A percentile compares a stretch with the other conserved stretches of the same genome.
These are phyloP conservation scores for Hepatocystis sp. DNA, from an alignment of 169 alveolate species.

Conservation along the genomic window DNA sequence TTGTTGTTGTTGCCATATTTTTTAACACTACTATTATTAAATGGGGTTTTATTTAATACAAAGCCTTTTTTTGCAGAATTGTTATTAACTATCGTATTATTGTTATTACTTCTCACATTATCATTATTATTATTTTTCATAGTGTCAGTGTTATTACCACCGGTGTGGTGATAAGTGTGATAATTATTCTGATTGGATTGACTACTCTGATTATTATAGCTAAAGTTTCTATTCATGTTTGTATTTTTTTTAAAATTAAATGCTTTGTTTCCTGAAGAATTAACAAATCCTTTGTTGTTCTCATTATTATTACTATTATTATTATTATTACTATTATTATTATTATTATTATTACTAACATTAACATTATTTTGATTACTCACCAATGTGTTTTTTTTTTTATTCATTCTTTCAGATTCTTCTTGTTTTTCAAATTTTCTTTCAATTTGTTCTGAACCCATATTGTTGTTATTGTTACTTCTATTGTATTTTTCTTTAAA, in stretches of 20 bases:
- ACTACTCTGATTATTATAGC: slow-evolving; percentile 5
- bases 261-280: slow-evolving; percentile 27
- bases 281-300: background rate
- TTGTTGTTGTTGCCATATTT: slow-evolving; percentile 8
- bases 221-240: slow-evolving; percentile 25
- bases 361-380: too few species aligned
- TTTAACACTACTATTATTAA: slow-evolving; percentile 5
- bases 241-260: slow-evolving; percentile 26
- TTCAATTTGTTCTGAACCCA: background rate
- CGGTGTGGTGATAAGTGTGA: background rate
- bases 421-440: background rate
- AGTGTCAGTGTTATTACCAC: slow-evolving; percentile 3
- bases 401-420: slow-evolving; percentile 12
- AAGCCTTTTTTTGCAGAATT: too few species aligned
- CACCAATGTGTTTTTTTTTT: background rate
- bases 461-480: background rate
- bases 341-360: too few species aligned
- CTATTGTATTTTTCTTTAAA: slow-evolving; percentile 5
- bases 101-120: background rate
- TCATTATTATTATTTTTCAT: slow-evolving; percentile 6
- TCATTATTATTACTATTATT: background rate
- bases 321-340: too few species aligned
- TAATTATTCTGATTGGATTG: slow-evolving; percentile 7
- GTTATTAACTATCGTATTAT: too few species aligned
- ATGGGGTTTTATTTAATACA: background rate